Conservation (phyloP, 768 basidiomycete genomes). For the Panus rudis region DNA sequence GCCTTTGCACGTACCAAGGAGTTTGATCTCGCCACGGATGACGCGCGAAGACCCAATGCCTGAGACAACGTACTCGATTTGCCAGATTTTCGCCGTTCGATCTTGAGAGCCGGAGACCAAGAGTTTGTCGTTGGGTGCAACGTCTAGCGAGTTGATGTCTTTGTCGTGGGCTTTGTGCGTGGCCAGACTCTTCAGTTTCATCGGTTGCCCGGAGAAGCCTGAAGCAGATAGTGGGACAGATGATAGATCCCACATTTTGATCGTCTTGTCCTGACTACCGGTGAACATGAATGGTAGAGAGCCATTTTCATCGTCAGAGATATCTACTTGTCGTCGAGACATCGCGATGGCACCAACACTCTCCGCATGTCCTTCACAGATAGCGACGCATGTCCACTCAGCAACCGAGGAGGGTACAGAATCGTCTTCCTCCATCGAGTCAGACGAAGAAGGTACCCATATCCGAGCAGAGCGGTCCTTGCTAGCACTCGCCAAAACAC, state of each 20-base stretch:
- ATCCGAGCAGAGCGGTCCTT: slow-evolving; percentile 86
- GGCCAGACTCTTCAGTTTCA: slow-evolving; percentile 66
- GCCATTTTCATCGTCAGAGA: slow-evolving; percentile 8
- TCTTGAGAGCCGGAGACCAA: slow-evolving; percentile 96
- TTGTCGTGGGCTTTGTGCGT: slow-evolving; percentile 95
- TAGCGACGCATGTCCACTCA: slow-evolving; percentile 69
- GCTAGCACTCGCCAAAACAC: slow-evolving; percentile 82
- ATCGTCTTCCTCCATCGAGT: no score
- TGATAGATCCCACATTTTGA: slow-evolving; percentile 97
- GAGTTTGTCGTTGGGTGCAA: slow-evolving; percentile 82
- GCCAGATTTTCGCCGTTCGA: slow-evolving; percentile 86
- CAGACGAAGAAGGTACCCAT: slow-evolving; percentile 47
- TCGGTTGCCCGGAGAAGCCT: slow-evolving; percentile 22
- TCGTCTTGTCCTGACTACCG: slow-evolving; percentile 93
- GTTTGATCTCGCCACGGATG: slow-evolving; percentile 62
- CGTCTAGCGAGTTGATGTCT: slow-evolving; percentile 95
- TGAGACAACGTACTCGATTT: slow-evolving; percentile 48
- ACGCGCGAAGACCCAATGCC: slow-evolving; percentile 28
- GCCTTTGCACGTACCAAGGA: slow-evolving; percentile 86
- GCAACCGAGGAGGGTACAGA: slow-evolving; percentile 6
- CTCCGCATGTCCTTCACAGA: slow-evolving; percentile 93
- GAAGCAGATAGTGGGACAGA: slow-evolving; percentile 25
- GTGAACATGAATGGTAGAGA: slow-evolving; percentile 74
- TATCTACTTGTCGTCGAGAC: slow-evolving; percentile 43
- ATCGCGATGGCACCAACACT: slow-evolving; percentile 87